Conservation (phyloP, 768 basidiomycete genomes). For the Jaapia argillacea region DNA sequence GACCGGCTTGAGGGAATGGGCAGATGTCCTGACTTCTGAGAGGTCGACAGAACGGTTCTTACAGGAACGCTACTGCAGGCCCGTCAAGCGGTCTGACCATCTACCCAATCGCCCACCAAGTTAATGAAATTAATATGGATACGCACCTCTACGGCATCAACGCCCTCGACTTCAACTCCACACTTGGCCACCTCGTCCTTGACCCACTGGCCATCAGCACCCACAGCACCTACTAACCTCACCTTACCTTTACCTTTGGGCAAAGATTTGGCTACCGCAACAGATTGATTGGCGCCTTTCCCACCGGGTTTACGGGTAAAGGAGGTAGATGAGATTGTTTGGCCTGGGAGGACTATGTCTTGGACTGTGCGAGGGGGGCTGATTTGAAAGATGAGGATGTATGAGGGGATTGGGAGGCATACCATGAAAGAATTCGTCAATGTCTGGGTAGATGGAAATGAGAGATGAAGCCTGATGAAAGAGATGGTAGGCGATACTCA, state of each 20-base stretch:
- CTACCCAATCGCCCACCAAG: too few relatives aligned
- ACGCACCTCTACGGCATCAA: slow-evolving; percentile 30
- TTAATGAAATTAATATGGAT: neutral
- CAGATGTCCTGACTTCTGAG: too few relatives aligned
- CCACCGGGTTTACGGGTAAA: slow-evolving; percentile 45
- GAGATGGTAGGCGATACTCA: slow-evolving; percentile 16
- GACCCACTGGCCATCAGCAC: slow-evolving; percentile 42
- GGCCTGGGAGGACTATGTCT: slow-evolving; percentile 42
- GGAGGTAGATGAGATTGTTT: slow-evolving; percentile 44
- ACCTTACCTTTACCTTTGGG: slow-evolving; percentile 39
- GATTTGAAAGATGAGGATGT: neutral
- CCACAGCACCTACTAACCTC: slow-evolving; percentile 41
- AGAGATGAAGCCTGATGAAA: neutral
- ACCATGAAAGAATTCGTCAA: slow-evolving; percentile 53
- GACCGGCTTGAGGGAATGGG: too few relatives aligned
- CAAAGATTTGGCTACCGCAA: slow-evolving; percentile 43
- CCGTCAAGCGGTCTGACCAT: too few relatives aligned
- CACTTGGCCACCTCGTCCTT: slow-evolving; percentile 25
- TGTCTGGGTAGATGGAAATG: slow-evolving; percentile 24
- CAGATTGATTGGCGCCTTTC: slow-evolving; percentile 58
- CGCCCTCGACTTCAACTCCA: slow-evolving; percentile 30
- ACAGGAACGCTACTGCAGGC: too few relatives aligned
- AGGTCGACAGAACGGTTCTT: too few relatives aligned
- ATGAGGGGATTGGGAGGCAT: slow-evolving; percentile 3
- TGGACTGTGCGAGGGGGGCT: slow-evolving; percentile 25